Evolutionary conservation across 495 filamentous ascomycete genomes (phyloP).

Genomic region (Tuber borchii): DNA sequence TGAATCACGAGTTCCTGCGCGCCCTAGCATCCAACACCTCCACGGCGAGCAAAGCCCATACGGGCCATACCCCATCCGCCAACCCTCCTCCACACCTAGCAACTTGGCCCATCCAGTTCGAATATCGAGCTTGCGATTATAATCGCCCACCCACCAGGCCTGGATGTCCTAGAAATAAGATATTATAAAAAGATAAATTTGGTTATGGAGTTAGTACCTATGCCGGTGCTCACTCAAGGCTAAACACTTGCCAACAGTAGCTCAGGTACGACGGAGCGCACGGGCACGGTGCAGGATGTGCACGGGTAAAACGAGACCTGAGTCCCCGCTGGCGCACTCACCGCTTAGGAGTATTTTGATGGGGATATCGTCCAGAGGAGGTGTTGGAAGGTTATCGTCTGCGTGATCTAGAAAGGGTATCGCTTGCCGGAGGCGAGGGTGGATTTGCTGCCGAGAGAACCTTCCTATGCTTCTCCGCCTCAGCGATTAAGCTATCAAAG

Average conservation of each 20-base stretch:
- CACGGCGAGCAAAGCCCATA: neutral
- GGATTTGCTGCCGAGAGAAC: neutral
- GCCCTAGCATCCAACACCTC: neutral
- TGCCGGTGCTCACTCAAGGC: slow-evolving; percentile 11
- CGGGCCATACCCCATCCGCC: neutral
- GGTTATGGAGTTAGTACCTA: neutral
- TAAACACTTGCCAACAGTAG: neutral
- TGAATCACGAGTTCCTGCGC: slow-evolving; percentile 3
- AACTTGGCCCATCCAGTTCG: neutral
- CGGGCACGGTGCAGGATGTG: slow-evolving; percentile 14
- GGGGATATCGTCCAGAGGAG: neutral
- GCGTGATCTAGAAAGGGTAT: neutral
- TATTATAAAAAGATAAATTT: neutral
- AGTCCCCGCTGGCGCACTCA: too few species aligned
- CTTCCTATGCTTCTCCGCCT: neutral
- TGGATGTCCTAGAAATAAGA: neutral
- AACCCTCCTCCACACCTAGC: neutral
- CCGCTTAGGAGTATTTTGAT: slow-evolving; percentile 8
- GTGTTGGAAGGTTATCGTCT: neutral
- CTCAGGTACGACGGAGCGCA: neutral
- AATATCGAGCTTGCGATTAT: neutral
- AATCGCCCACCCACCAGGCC: neutral
- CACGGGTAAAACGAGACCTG: slow-evolving; percentile 8
- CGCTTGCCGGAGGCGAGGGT: neutral
- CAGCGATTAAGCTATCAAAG: neutral